Evolutionary conservation across 2,329 filamentous ascomycete species (phyloP), one percentile per base, ranked within the genome.

Genomic region (Cladophialophora psammophila): DNA sequence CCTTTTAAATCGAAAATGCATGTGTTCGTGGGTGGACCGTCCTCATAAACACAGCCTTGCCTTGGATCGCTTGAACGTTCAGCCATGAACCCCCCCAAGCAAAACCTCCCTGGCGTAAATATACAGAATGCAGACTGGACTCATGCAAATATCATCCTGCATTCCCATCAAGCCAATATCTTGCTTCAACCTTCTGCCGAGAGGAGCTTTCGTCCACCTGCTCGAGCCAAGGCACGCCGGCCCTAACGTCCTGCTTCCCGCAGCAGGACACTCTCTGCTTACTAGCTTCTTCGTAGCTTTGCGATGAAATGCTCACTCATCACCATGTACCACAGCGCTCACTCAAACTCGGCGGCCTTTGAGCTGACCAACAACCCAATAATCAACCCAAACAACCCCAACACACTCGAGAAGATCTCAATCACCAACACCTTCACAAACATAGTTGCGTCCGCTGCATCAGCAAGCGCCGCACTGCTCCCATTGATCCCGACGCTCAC

Each of bases 351-450:
- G 31, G 83, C 78, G 32, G 95, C 93, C 81, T 95, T 96, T 78
- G 90, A 87, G 66, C 92, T 92, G 60, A 98, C 87, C 72, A 99
- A 85, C 63, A 99, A 86, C 54, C 96, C 95, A 73, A 99, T 90
- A 76, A 99, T 99, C 71, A 99, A 86, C 66, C 95, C 96, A 76
- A 99, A 99, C 3, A 99, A 88, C 71, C 96, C 95, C 10, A 99
- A 86, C 57, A 99, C 94, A 48, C 94, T 98, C 78, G 94, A 97
- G 85, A 99, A 99, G 79, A 99, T 99, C 81, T 99, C 96, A 76
- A 99, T 96, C 73, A 99, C 94, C 60, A 99, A 89, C 73, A 99
- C 97, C 84, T 97, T 97, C 81, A 99, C 94, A 81, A 99, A 99
- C 92, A 99, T 85, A 69, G 88, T 90, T 50, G 92, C 86, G 78